phyloP scores from a whole-genome alignment of 2,329 filamentous ascomycete species.

The Akanthomyces lecanii region DNA sequence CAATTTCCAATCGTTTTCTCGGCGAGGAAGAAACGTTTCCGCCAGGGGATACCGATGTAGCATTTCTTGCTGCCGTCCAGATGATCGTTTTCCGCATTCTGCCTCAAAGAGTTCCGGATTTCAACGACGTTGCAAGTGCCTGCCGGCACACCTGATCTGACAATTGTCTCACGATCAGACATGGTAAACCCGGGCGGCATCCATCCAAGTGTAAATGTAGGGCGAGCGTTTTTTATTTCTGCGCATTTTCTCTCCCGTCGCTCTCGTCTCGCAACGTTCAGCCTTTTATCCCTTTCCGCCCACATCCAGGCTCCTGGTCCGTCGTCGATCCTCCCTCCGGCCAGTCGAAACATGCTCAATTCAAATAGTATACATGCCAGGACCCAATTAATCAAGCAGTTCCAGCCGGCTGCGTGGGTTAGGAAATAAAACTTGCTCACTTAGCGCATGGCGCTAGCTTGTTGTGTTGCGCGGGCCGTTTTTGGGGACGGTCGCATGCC shows the following conservation, averaged over 20 bases:
- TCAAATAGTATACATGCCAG: not conserved
- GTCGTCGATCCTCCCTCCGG: not conserved
- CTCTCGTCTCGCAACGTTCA: too few species aligned
- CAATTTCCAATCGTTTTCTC: not conserved
- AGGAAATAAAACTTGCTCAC: slow-evolving; percentile 12
- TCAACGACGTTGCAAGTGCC: too few species aligned
- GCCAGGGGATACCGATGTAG: too few species aligned
- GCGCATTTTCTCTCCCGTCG: too few species aligned
- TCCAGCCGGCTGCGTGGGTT: not conserved
- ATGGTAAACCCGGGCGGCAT: not conserved
- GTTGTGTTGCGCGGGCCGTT: not conserved
- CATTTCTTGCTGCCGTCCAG: not conserved
- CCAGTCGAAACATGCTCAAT: slow-evolving; percentile 14
- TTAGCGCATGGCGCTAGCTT: slow-evolving; percentile 6
- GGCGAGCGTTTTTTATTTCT: too few species aligned
- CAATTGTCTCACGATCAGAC: not conserved
- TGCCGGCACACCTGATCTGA: not conserved
- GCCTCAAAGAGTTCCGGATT: too few species aligned
- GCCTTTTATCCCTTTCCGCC: too few species aligned
- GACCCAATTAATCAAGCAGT: not conserved
- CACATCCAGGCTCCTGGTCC: too few species aligned
- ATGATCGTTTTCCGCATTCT: not conserved
- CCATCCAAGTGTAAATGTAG: too few species aligned
- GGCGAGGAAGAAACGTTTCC: not conserved
- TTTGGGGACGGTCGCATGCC: slow-evolving; percentile 6